Evolutionary conservation across 2,329 filamentous ascomycete species (phyloP).

Genomic region (Lecanoromycetidae sp.): DNA sequence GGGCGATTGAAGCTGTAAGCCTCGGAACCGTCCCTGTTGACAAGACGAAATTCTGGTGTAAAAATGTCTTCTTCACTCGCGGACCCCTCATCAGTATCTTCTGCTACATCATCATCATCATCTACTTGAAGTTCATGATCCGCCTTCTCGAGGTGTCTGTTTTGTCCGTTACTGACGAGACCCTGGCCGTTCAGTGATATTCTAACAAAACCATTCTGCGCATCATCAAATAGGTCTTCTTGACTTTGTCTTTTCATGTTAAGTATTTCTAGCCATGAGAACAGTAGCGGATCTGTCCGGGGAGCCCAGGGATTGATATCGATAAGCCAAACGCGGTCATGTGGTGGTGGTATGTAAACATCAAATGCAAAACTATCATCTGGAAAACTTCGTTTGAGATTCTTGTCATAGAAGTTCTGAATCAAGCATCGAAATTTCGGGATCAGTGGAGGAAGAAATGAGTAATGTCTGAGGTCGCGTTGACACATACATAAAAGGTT

Average conservation of each 20-base stretch:
- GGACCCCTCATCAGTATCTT: conserved; percentile 24
- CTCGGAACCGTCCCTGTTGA: conserved; percentile 74
- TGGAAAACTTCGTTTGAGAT: conserved; percentile 64
- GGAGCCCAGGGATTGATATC: conserved; percentile 94
- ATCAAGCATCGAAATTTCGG: conserved; percentile 57
- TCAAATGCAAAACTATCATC: conserved; percentile 82
- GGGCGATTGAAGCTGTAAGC: conserved; percentile 76
- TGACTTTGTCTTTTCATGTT: conserved; percentile 38
- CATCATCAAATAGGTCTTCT: conserved; percentile 14
- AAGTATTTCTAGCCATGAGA: conserved; percentile 79
- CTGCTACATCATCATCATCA: conserved; percentile 13
- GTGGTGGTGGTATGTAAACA: conserved; percentile 69
- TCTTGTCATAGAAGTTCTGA: conserved; percentile 62
- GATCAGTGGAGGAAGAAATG: conserved; percentile 60
- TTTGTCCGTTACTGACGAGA: not conserved
- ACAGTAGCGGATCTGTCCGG: conserved; percentile 77
- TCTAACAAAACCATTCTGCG: not conserved
- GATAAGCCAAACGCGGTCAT: conserved; percentile 70
- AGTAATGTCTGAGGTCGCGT: conserved; percentile 80
- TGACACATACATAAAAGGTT: conserved; percentile 74
- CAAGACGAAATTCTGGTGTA: conserved; percentile 63
- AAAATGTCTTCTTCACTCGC: conserved; percentile 22
- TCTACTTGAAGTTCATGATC: not conserved
- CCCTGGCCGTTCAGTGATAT: conserved; percentile 12
- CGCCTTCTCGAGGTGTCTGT: not conserved